phyloP scores from a whole-genome alignment of 352 stramenopile species.

The Phytophthora crassamura region DNA sequence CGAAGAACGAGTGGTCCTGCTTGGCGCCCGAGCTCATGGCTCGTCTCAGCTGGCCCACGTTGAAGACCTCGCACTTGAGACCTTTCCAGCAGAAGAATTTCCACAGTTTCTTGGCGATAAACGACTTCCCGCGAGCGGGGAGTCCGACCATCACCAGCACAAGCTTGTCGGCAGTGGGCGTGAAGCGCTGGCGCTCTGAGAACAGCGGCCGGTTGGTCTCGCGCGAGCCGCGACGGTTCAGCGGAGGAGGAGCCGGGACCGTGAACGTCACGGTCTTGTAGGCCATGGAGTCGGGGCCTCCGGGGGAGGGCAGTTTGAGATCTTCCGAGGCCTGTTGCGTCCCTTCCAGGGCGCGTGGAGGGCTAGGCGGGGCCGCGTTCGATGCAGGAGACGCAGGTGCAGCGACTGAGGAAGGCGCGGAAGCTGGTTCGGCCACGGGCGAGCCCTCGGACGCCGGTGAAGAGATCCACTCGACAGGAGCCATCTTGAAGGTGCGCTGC shows the following conservation, averaged over 20 bases:
- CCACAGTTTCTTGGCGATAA: slow-evolving; percentile 93
- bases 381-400: slow-evolving; percentile 12
- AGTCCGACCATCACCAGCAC: slow-evolving; percentile 96
- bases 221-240: slow-evolving; percentile 35
- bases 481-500: slow-evolving; percentile 12
- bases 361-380: not conserved
- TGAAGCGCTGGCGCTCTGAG: slow-evolving; percentile 81
- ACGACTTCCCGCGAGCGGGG: slow-evolving; percentile 95
- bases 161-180: slow-evolving; percentile 92
- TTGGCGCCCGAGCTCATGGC: slow-evolving; percentile 65
- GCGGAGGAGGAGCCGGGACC: slow-evolving; percentile 16
- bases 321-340: not conserved
- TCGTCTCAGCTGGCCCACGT: slow-evolving; percentile 94
- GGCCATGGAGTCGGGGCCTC: slow-evolving; percentile 43
- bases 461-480: slow-evolving; percentile 13
- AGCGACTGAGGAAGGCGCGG: not conserved
- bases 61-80: slow-evolving; percentile 91
- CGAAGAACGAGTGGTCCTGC: slow-evolving; percentile 93
- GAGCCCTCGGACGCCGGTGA: slow-evolving; percentile 5
- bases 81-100: slow-evolving; percentile 88
- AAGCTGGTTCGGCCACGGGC: slow-evolving; percentile 5
- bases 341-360: slow-evolving; percentile 17
- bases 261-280: slow-evolving; percentile 56
- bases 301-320: slow-evolving; percentile 29
- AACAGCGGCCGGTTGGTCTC: slow-evolving; percentile 51